Evolutionary conservation across 768 basidiomycete genomes (phyloP).

Genomic region (Calvatia gigantea): DNA sequence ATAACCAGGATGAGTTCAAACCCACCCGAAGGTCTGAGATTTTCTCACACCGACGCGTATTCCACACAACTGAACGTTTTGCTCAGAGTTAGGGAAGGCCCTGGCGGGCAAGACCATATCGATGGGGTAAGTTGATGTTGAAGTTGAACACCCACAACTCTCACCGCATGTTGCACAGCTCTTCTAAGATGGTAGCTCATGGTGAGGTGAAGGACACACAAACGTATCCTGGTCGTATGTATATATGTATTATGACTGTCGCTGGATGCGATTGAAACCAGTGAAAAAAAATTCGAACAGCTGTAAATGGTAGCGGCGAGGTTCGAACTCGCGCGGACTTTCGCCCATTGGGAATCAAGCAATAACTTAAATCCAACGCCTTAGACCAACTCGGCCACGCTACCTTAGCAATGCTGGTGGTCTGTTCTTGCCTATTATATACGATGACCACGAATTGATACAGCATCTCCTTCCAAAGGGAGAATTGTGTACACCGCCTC

Average conservation of each 20-base stretch:
- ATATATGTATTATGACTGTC: too few species aligned
- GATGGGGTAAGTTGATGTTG: slow-evolving; percentile 27
- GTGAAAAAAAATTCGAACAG: slow-evolving; percentile 19
- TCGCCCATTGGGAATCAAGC: slow-evolving; percentile 79
- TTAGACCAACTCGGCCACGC: slow-evolving; percentile 90
- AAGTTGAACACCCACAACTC: neutral
- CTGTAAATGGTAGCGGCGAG: slow-evolving; percentile 77
- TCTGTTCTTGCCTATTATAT: neutral
- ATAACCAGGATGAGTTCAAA: slow-evolving; percentile 48
- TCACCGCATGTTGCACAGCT: slow-evolving; percentile 10
- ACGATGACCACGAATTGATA: too few species aligned
- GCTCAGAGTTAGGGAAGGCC: slow-evolving; percentile 59
- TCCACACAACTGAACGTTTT: slow-evolving; percentile 11
- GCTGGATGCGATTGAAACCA: too few species aligned
- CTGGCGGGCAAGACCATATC: slow-evolving; percentile 65
- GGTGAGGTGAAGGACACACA: neutral
- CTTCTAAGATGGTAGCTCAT: slow-evolving; percentile 14
- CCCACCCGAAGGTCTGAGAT: slow-evolving; percentile 61
- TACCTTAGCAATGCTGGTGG: slow-evolving; percentile 30
- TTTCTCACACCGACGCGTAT: neutral
- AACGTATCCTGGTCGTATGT: too few species aligned
- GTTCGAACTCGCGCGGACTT: slow-evolving; percentile 89
- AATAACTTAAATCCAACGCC: slow-evolving; percentile 82
- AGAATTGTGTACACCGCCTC: too few species aligned
- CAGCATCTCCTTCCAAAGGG: too few species aligned